Percentiles rank a stretch among this genome's conserved stretches.
These are phyloP conservation scores for Persicaria maculosa DNA, from an alignment of 148 eudicot species.

Conservation along the genomic window DNA sequence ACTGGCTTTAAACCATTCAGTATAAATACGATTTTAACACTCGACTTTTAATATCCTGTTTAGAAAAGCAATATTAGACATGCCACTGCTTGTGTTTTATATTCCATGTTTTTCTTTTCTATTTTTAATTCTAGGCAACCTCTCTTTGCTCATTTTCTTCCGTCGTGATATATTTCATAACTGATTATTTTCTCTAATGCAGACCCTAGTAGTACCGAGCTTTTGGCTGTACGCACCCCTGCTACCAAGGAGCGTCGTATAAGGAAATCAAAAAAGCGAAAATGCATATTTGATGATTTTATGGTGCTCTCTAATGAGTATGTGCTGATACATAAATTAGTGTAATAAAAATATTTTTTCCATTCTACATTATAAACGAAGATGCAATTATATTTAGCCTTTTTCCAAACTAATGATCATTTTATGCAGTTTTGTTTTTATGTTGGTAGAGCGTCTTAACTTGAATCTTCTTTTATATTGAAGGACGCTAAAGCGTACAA, in stretches of 20 bases:
- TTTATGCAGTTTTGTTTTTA: not conserved
- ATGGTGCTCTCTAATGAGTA: constrained; percentile 49
- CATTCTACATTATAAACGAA: not conserved
- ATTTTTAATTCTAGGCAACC: not conserved
- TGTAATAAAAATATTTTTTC: not conserved
- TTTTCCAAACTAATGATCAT: not conserved
- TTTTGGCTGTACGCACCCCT: constrained; percentile 55
- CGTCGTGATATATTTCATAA: not conserved
- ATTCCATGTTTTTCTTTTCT: not conserved
- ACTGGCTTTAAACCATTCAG: not conserved
- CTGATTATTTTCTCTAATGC: constrained; percentile 13
- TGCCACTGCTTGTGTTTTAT: not conserved
- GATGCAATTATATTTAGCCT: not conserved
- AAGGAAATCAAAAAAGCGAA: constrained; percentile 45
- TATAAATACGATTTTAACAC: not conserved
- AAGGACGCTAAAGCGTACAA: constrained; percentile 44
- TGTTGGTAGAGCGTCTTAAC: not conserved
- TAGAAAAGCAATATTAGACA: not conserved
- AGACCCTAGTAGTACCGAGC: constrained; percentile 38
- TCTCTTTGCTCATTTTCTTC: not conserved
- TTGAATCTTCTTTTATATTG: constrained; percentile 14
- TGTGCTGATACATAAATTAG: constrained; percentile 17
- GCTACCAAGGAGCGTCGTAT: constrained; percentile 40
- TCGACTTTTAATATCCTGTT: not conserved
- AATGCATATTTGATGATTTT: constrained; percentile 37